Conservation (phyloP, 441 rosid species). For the Manihot esculenta region DNA sequence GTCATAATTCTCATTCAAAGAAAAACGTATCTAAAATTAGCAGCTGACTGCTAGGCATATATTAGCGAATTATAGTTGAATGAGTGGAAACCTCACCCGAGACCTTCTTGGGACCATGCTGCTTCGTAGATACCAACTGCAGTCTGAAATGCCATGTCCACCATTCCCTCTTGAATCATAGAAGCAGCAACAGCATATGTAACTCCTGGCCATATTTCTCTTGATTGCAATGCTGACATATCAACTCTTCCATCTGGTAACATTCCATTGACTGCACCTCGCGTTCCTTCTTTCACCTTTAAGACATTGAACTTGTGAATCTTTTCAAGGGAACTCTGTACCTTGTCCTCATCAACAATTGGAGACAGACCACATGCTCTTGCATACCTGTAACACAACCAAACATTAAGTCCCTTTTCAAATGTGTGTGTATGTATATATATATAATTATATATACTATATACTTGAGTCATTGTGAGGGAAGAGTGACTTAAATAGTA, state of each 20-base stretch:
- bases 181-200: constrained; percentile 86
- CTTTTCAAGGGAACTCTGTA: constrained; percentile 58
- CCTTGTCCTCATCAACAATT: constrained; percentile 60
- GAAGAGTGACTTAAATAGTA: too few species aligned
- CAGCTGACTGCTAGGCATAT: background rate
- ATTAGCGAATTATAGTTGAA: background rate
- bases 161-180: constrained; percentile 81
- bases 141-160: constrained; percentile 68
- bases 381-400: constrained; percentile 57
- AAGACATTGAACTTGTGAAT: constrained; percentile 73
- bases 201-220: constrained; percentile 91
- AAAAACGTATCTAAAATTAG: background rate
- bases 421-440: too few species aligned
- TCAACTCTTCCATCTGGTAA: constrained; percentile 79
- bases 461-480: too few species aligned
- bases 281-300: constrained; percentile 66
- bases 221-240: constrained; percentile 72
- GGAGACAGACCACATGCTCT: constrained; percentile 76
- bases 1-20: background rate
- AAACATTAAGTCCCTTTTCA: constrained; percentile 1
- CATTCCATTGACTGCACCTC: constrained; percentile 93
- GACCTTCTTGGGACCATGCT: constrained; percentile 77
- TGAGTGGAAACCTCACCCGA: constrained; percentile 53
- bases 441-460: too few species aligned
- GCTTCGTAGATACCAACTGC: constrained; percentile 72